Conservation (phyloP, 2,329 filamentous ascomycete species). For the Boeremia lycopersici region DNA sequence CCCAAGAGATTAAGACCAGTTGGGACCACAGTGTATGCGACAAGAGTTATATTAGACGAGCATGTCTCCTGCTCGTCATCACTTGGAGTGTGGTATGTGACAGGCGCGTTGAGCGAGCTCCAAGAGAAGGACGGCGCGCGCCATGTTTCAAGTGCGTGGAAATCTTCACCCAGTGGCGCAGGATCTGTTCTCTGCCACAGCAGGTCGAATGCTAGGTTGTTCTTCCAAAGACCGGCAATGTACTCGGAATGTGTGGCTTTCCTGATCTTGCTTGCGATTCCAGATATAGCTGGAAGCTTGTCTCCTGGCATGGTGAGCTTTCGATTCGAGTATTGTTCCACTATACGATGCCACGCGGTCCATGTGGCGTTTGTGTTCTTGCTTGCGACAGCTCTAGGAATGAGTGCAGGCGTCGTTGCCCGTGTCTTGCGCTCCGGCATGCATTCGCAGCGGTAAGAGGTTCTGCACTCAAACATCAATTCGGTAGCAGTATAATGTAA, state of each 20-base stretch:
- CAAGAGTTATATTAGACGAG: constrained; percentile 21
- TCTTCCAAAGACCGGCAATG: constrained; percentile 43
- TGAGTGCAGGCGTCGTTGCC: constrained; percentile 39
- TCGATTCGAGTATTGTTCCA: constrained; percentile 38
- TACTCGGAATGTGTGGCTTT: constrained; percentile 38
- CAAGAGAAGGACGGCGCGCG: constrained; percentile 43
- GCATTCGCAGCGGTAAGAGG: constrained; percentile 42
- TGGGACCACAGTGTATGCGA: constrained; percentile 21
- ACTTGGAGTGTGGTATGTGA: constrained; percentile 31
- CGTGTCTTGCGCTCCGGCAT: constrained; percentile 33
- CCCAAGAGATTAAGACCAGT: constrained; percentile 38
- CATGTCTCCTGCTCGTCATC: constrained; percentile 30
- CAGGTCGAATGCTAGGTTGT: constrained; percentile 37
- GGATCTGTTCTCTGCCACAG: constrained; percentile 32
- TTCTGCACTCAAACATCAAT: constrained; percentile 44
- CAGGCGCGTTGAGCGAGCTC: constrained; percentile 36
- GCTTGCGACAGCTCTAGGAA: constrained; percentile 40
- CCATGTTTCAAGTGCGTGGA: constrained; percentile 28
- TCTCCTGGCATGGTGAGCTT: constrained; percentile 36
- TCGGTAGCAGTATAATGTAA: constrained; percentile 43
- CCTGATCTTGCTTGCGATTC: constrained; percentile 41
- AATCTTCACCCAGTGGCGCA: constrained; percentile 2
- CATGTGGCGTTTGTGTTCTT: constrained; percentile 28
- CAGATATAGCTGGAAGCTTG: constrained; percentile 43
- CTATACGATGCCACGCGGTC: constrained; percentile 41